These are phyloP conservation scores for Fusarium sp. DNA, from an alignment of 2,329 filamentous ascomycete genomes.

Conservation along the genomic window DNA sequence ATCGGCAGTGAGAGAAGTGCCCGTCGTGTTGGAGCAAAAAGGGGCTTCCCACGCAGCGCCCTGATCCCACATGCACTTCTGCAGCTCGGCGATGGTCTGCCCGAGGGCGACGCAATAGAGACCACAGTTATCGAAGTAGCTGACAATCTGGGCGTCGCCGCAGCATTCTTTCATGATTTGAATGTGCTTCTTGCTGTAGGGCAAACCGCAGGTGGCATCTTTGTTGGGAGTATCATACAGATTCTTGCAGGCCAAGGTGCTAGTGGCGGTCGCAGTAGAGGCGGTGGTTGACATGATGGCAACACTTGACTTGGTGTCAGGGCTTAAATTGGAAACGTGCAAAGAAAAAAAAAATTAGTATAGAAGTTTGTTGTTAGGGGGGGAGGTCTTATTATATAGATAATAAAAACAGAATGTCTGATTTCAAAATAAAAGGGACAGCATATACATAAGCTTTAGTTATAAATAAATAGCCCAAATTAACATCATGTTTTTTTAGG, in stretches of 20 bases:
- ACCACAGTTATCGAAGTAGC: constrained; percentile 60
- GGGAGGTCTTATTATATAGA: background rate
- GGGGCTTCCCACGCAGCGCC: constrained; percentile 53
- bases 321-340: background rate
- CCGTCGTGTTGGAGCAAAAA: constrained; percentile 59
- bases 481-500: background rate
- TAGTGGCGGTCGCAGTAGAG: background rate
- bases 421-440: background rate
- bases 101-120: constrained; percentile 58
- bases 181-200: constrained; percentile 55
- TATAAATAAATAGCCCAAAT: background rate
- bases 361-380: background rate
- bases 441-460: background rate
- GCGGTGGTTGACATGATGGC: constrained; percentile 8
- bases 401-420: background rate
- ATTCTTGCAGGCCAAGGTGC: constrained; percentile 12
- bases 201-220: constrained; percentile 59
- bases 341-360: background rate
- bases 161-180: constrained; percentile 60
- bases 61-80: constrained; percentile 53
- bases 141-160: constrained; percentile 54
- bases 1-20: constrained; percentile 54
- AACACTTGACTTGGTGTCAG: background rate
- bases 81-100: constrained; percentile 44
- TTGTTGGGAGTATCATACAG: constrained; percentile 57